Percentiles rank a stretch among this genome's conserved stretches.
Conservation (phyloP, 2,329 filamentous ascomycete genomes). For the Eurotiales sp. region DNA sequence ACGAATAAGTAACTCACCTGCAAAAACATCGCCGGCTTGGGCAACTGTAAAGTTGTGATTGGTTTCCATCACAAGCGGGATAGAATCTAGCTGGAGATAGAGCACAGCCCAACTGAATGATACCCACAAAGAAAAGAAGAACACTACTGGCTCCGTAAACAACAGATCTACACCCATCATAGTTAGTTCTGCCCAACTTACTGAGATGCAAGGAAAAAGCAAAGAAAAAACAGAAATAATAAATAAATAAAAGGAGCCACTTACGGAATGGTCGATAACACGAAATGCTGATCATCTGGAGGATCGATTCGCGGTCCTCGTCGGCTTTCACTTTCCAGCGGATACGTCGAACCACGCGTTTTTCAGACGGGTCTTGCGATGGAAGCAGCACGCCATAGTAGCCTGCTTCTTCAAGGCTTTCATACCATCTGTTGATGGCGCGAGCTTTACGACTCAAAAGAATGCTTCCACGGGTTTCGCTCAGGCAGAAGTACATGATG, state of each 20-base stretch:
- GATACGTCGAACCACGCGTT: conserved; percentile 51
- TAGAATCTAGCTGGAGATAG: conserved; percentile 76
- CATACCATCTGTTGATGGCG: conserved; percentile 74
- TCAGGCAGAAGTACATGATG: conserved; percentile 66
- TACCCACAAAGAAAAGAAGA: conserved; percentile 81
- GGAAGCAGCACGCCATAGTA: conserved; percentile 53
- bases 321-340: conserved; percentile 78
- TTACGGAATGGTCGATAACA: conserved; percentile 69
- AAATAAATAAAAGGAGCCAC: no score
- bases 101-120: conserved; percentile 86
- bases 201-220: no score
- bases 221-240: no score
- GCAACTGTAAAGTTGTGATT: conserved; percentile 66
- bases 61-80: conserved; percentile 70
- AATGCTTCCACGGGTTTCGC: conserved; percentile 78
- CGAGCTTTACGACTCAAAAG: conserved; percentile 71
- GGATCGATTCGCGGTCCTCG: conserved; percentile 66
- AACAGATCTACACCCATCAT: conserved; percentile 50
- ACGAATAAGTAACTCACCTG: conserved; percentile 31
- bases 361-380: conserved; percentile 23
- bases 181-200: no score
- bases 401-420: conserved; percentile 63
- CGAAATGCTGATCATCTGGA: conserved; percentile 68
- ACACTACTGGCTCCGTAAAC: conserved; percentile 60
- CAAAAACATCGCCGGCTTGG: conserved; percentile 68